A percentile compares a stretch with the other conserved stretches of the same genome.
phyloP scores from a whole-genome alignment of 73 alveolate genomes.

The Durusdinium trenchii region DNA sequence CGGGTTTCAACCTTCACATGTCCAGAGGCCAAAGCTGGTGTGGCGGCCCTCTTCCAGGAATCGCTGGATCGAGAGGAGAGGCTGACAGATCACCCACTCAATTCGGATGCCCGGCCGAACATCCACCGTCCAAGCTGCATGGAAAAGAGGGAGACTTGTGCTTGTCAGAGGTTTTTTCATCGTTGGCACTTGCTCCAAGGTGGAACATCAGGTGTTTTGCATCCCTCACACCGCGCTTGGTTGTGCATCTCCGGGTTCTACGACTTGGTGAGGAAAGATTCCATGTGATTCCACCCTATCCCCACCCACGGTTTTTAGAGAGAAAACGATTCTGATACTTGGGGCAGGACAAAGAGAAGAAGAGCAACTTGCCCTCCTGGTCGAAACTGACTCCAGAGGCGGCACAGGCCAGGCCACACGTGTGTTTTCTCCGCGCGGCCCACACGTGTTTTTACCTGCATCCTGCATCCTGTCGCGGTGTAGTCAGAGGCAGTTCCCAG shows the following conservation, averaged over 20 bases:
- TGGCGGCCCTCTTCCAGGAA: conserved; percentile 67
- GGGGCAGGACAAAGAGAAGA: conserved; percentile 49
- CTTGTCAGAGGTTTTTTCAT: background rate
- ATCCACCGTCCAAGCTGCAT: background rate
- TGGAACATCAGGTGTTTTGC: too few species aligned
- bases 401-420: conserved; percentile 64
- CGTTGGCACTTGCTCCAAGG: background rate
- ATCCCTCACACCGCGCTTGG: too few species aligned
- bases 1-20: too few species aligned
- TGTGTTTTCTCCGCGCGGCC: too few species aligned
- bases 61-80: conserved; percentile 40
- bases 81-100: background rate
- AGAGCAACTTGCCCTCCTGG: conserved; percentile 62
- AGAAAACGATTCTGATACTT: background rate
- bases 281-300: too few species aligned
- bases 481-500: too few species aligned
- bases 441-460: too few species aligned
- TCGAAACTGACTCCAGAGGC: conserved; percentile 59
- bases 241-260: too few species aligned
- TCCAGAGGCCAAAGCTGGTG: conserved; percentile 38
- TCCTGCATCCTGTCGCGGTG: too few species aligned
- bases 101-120: background rate
- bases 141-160: background rate
- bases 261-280: too few species aligned
- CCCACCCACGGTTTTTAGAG: too few species aligned